A percentile compares a stretch with the other conserved stretches of the same genome.
These are phyloP conservation scores for Chlamydomonas sphaeroides DNA, from an alignment of 139 green algal genomes.

Conservation along the genomic window DNA sequence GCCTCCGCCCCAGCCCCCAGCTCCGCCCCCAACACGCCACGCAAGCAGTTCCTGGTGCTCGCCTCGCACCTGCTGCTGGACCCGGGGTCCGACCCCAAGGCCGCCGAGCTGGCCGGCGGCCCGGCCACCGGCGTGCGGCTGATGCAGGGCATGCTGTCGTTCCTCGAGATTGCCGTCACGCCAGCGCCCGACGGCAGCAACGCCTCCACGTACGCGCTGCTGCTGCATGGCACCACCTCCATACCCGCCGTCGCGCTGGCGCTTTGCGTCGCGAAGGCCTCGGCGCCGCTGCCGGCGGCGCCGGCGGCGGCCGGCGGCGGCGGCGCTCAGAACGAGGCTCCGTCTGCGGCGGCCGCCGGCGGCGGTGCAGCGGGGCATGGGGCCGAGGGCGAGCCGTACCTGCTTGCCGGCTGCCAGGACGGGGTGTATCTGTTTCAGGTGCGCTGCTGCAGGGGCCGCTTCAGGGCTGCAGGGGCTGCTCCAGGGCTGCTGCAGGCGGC, in stretches of 20 bases:
- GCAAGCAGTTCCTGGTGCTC: constrained; percentile 48
- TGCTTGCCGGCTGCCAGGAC: constrained; percentile 29
- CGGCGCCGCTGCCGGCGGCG: background rate
- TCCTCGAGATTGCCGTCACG: constrained; percentile 18
- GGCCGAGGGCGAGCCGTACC: background rate
- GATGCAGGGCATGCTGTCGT: constrained; percentile 36
- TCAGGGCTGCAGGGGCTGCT: too few species aligned
- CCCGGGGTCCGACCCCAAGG: background rate
- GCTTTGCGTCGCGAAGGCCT: background rate
- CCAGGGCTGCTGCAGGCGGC: too few species aligned
- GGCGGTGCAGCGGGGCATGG: background rate
- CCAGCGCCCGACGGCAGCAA: background rate
- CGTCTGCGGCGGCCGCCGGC: background rate
- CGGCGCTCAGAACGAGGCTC: too few species aligned
- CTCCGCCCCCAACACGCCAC: too few species aligned
- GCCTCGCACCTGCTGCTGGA: constrained; percentile 33
- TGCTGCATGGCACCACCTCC: constrained; percentile 17
- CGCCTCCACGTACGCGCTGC: background rate
- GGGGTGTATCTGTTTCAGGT: constrained; percentile 7
- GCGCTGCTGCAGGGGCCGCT: too few species aligned
- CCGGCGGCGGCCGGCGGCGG: background rate
- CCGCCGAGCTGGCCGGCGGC: background rate
- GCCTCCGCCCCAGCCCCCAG: background rate
- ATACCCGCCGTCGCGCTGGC: background rate
- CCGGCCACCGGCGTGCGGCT: background rate